Evolutionary conservation across 164 flowering plant genomes (phyloP).

Genomic region (Vitis cinerea): DNA sequence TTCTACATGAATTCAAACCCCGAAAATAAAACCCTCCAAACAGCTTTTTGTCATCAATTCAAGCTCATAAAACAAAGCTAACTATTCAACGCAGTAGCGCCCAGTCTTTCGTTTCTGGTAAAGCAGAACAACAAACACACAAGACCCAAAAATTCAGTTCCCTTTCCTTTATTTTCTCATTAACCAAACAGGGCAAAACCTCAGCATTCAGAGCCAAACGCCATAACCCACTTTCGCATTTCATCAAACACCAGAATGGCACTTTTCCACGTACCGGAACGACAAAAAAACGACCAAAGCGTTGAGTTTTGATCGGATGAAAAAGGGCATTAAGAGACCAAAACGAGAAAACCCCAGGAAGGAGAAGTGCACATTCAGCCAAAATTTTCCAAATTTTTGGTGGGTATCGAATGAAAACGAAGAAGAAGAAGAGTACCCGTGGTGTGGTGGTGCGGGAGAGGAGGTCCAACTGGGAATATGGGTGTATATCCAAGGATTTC

Average conservation of each 20-base stretch:
- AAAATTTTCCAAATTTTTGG: background rate
- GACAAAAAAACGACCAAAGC: too few relatives aligned
- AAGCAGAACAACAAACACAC: too few relatives aligned
- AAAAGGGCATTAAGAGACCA: background rate
- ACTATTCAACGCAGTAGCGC: too few relatives aligned
- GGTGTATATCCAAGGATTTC: slow-evolving; percentile 59
- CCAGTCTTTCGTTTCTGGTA: too few relatives aligned
- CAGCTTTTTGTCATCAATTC: too few relatives aligned
- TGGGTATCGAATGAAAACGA: background rate
- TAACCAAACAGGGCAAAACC: background rate
- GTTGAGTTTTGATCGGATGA: background rate
- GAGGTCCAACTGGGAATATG: slow-evolving; percentile 20
- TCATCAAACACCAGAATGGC: slow-evolving; percentile 18
- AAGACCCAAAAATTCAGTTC: background rate
- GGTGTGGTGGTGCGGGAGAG: slow-evolving; percentile 36
- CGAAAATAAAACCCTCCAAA: too few relatives aligned
- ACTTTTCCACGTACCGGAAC: too few relatives aligned
- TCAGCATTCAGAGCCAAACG: background rate
- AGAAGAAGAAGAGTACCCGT: slow-evolving; percentile 30
- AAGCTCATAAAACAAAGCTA: too few relatives aligned
- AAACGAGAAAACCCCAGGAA: background rate
- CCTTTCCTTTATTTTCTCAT: background rate
- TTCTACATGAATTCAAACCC: too few relatives aligned
- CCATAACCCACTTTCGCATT: slow-evolving; percentile 6
- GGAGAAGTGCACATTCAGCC: background rate